Conservation (phyloP, 495 filamentous ascomycete genomes). For the Immersiella caudata region DNA sequence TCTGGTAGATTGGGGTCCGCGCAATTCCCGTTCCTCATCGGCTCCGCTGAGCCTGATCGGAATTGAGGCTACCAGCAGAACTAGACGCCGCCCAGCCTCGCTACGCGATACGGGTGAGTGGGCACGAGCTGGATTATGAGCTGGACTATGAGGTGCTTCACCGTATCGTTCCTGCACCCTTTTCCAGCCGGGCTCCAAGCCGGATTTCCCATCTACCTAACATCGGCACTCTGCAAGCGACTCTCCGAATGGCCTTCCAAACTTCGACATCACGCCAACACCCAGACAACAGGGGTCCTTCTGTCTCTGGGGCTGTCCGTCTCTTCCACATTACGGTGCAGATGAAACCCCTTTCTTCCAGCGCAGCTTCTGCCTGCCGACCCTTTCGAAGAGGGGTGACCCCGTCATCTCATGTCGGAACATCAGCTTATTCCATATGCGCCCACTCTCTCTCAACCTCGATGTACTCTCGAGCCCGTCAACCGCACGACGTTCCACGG, state of each 20-base stretch:
- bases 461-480: neutral
- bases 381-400: neutral
- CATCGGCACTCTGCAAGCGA: neutral
- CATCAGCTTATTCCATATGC: slow-evolving; percentile 12
- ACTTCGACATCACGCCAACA: slow-evolving; percentile 19
- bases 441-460: neutral
- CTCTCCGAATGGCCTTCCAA: slow-evolving; percentile 15
- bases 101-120: slow-evolving; percentile 11
- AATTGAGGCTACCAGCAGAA: slow-evolving; percentile 7
- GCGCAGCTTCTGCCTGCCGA: slow-evolving; percentile 4
- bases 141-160: neutral
- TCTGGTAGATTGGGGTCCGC: slow-evolving; percentile 14
- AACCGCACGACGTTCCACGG: neutral
- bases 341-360: slow-evolving; percentile 24
- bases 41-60: slow-evolving; percentile 20
- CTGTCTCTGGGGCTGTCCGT: slow-evolving; percentile 2
- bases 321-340: slow-evolving; percentile 11
- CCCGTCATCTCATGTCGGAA: slow-evolving; percentile 7
- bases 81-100: slow-evolving; percentile 12
- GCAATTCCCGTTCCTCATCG: slow-evolving; percentile 5
- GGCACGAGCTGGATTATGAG: neutral
- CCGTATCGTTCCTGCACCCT: slow-evolving; percentile 5
- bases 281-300: slow-evolving; percentile 15
- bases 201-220: neutral
- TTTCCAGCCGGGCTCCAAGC: neutral